These are phyloP conservation scores for Solanum hybrid DNA, from an alignment of 305 asterid genomes.

Conservation along the genomic window DNA sequence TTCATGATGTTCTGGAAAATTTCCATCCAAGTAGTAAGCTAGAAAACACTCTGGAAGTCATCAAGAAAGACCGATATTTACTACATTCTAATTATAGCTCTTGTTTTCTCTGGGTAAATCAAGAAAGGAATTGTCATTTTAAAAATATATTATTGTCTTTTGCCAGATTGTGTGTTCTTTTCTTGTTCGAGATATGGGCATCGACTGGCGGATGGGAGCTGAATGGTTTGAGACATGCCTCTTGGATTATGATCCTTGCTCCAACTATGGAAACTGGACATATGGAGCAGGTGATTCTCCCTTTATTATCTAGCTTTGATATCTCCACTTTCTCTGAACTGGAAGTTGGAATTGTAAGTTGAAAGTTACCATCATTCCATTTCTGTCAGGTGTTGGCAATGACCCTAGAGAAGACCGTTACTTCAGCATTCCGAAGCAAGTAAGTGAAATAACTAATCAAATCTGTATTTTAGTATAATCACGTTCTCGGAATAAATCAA, in stretches of 20 bases:
- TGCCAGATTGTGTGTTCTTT: conserved; percentile 83
- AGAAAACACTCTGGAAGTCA: background rate
- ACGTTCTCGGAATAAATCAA: background rate
- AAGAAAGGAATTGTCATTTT: background rate
- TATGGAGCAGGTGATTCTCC: conserved; percentile 76
- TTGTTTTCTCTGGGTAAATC: background rate
- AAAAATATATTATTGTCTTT: background rate
- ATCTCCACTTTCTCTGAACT: background rate
- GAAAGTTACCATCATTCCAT: conserved; percentile 5
- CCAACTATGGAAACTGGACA: conserved; percentile 94
- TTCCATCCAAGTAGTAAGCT: background rate
- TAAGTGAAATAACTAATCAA: conserved; percentile 8
- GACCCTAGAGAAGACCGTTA: conserved; percentile 96
- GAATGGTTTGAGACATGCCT: conserved; percentile 96
- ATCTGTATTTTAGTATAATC: background rate
- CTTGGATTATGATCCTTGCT: conserved; percentile 88
- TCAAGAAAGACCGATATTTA: background rate
- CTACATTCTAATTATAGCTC: background rate
- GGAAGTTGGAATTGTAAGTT: background rate
- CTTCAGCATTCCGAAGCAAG: conserved; percentile 95
- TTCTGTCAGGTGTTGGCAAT: conserved; percentile 67
- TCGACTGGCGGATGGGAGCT: conserved; percentile 99
- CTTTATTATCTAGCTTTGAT: background rate
- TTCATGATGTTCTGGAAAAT: background rate
- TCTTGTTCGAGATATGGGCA: conserved; percentile 93